Conservation (phyloP, 129 eudicot genomes). For the Lactuca sativa region DNA sequence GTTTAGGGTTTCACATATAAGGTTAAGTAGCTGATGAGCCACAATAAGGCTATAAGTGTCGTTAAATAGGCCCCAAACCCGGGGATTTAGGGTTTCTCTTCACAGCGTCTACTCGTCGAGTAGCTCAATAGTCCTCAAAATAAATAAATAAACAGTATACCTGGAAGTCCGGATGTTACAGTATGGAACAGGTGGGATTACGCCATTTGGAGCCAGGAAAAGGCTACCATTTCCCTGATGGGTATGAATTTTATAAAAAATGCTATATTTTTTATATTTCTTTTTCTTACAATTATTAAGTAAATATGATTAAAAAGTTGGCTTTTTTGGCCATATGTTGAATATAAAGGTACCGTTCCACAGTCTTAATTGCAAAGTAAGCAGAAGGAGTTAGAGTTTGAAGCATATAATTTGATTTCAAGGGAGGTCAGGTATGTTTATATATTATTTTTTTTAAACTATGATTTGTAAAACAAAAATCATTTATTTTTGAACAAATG, state of each 20-base stretch:
- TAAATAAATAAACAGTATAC: no score
- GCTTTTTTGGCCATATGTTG: conserved; percentile 68
- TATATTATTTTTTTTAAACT: neutral
- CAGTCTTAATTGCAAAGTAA: conserved; percentile 62
- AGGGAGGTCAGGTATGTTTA: conserved; percentile 63
- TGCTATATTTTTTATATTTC: neutral
- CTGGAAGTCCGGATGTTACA: no score
- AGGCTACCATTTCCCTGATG: conserved; percentile 86
- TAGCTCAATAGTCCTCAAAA: no score
- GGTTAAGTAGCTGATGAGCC: no score
- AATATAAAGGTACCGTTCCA: conserved; percentile 72
- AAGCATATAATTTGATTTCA: conserved; percentile 59
- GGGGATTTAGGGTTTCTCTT: no score
- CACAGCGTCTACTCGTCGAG: no score
- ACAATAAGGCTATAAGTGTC: no score
- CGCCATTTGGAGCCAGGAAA: conserved; percentile 73
- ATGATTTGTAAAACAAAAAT: no score
- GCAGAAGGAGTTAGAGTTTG: conserved; percentile 58
- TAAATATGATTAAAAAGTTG: conserved; percentile 3
- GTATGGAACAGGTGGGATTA: conserved; percentile 68
- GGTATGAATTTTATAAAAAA: conserved; percentile 48
- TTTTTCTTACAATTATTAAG: neutral
- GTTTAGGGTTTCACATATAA: no score
- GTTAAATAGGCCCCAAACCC: no score
- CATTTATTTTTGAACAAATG: conserved; percentile 2